Percentiles rank a stretch among this genome's conserved stretches.
Conservation (phyloP, 768 basidiomycete genomes). For the Rhodotorula toruloides region DNA sequence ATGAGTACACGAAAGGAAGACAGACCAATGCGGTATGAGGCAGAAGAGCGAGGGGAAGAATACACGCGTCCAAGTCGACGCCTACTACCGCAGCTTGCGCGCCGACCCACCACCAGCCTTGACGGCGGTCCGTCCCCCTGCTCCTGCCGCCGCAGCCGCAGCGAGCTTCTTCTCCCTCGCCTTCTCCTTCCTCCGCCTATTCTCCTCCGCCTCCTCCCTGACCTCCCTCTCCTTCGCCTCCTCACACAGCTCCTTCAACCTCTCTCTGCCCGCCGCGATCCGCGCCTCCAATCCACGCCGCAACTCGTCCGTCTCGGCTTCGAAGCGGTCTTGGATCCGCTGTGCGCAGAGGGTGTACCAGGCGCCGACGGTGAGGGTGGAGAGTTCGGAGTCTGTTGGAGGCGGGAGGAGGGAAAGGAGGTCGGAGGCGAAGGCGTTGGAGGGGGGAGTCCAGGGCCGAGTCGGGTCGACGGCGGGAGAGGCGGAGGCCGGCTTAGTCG, state of each 20-base stretch:
- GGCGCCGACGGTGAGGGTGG: not conserved
- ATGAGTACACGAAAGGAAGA: too few relatives aligned
- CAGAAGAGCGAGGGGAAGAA: too few relatives aligned
- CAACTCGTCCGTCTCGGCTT: not conserved
- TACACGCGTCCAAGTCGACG: too few relatives aligned
- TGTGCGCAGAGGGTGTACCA: slow-evolving; percentile 6
- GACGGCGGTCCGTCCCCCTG: not conserved
- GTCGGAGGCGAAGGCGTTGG: slow-evolving; percentile 13
- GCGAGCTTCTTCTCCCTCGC: not conserved
- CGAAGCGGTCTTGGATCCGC: not conserved
- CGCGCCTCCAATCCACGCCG: not conserved
- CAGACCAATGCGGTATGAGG: too few relatives aligned
- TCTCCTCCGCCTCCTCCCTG: not conserved
- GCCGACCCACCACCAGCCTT: not conserved
- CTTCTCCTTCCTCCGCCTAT: not conserved
- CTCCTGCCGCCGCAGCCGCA: too few relatives aligned
- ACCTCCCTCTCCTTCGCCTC: slow-evolving; percentile 13
- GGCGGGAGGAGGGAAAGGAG: slow-evolving; percentile 16
- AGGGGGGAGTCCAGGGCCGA: not conserved
- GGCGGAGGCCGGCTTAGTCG: not conserved
- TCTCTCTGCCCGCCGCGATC: not conserved
- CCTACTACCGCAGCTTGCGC: slow-evolving; percentile 11
- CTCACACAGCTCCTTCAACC: not conserved
- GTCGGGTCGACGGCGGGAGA: not conserved
- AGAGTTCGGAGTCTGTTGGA: slow-evolving; percentile 2